A percentile compares a stretch with the other conserved stretches of the same genome.
phyloP scores from a whole-genome alignment of 2,329 filamentous ascomycete genomes.

The Phyllosticta capitalensis region DNA sequence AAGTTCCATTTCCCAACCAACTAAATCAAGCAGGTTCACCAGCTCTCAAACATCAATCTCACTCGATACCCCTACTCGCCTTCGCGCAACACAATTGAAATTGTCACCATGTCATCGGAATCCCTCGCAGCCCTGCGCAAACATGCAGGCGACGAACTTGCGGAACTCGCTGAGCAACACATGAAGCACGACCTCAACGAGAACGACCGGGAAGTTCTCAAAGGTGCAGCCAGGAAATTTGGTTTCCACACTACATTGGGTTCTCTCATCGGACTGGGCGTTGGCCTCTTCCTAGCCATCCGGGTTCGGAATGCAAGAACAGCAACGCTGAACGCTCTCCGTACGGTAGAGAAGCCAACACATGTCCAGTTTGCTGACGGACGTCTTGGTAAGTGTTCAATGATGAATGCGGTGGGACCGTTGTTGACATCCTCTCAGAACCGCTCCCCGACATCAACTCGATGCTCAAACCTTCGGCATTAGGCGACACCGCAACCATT shows the following conservation, averaged over 20 bases:
- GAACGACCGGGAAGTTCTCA: slow-evolving; percentile 49
- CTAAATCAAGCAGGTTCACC: neutral
- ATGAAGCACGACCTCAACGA: slow-evolving; percentile 48
- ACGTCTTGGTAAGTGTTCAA: slow-evolving; percentile 37
- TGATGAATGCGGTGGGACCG: neutral
- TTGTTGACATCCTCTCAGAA: slow-evolving; percentile 33
- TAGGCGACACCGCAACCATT: slow-evolving; percentile 54
- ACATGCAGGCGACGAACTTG: slow-evolving; percentile 41
- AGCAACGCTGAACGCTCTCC: slow-evolving; percentile 53
- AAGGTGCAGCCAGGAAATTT: slow-evolving; percentile 46
- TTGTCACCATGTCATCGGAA: slow-evolving; percentile 33
- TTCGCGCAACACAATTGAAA: neutral
- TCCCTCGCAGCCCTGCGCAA: slow-evolving; percentile 40
- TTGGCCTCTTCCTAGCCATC: slow-evolving; percentile 50
- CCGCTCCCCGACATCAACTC: slow-evolving; percentile 52
- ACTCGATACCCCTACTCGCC: neutral
- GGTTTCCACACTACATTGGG: slow-evolving; percentile 48
- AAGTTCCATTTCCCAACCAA: neutral
- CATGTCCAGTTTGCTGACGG: slow-evolving; percentile 54
- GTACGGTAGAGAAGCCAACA: slow-evolving; percentile 51
- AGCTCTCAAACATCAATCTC: neutral
- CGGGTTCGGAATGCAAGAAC: slow-evolving; percentile 46
- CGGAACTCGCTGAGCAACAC: slow-evolving; percentile 48
- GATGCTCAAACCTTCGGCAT: slow-evolving; percentile 45
- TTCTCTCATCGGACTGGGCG: slow-evolving; percentile 49